phyloP scores from a whole-genome alignment of 176 grass and related monocot genomes.

The sorghum (Sorghum bicolor) region Sorghum_bicolor_NCBIv3 NC_012871.2:69333001-69333500 shows the following conservation, averaged over 20 bases:
- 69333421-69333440: background rate
- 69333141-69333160: background rate
- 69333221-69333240: background rate
- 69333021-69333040: slow-evolving; percentile 19
- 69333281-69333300: background rate
- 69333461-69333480: background rate
- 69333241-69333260: background rate
- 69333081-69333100: slow-evolving; percentile 1
- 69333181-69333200: background rate
- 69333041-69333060: slow-evolving; percentile 22
- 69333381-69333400: background rate
- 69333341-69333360: slow-evolving; percentile 19
- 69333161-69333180: background rate
- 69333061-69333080: slow-evolving; percentile 25
- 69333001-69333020: slow-evolving; percentile 30
- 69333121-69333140: slow-evolving; percentile 4
- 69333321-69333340: slow-evolving; percentile 23
- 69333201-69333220: background rate
- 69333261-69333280: slow-evolving; percentile 17
- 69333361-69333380: background rate
- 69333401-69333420: background rate
- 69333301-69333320: slow-evolving; percentile 38
- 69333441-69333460: background rate
- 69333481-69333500: background rate
- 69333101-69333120: slow-evolving; percentile 1